These are phyloP conservation scores for Pontederia paniculata DNA, from an alignment of 176 grass and related monocot species.

Conservation along the genomic window DNA sequence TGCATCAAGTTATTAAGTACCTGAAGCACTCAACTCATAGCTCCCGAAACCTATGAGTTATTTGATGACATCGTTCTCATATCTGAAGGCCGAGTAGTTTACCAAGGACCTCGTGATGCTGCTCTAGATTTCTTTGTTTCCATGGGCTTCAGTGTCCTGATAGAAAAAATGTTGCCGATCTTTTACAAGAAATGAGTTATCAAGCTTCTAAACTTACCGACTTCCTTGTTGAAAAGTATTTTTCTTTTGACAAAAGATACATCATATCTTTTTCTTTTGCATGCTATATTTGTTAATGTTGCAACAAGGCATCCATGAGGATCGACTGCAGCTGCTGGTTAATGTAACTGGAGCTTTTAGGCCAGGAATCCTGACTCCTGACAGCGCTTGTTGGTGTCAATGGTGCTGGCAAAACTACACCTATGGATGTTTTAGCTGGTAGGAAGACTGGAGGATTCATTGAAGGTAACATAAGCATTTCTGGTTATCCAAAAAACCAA, in stretches of 20 bases:
- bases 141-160: slow-evolving; percentile 97
- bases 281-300: slow-evolving; percentile 46
- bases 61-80: slow-evolving; percentile 96
- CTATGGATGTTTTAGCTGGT: slow-evolving; percentile 93
- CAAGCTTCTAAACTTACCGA: background rate
- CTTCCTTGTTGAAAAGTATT: slow-evolving; percentile 6
- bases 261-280: slow-evolving; percentile 3
- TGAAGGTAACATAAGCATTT: slow-evolving; percentile 76
- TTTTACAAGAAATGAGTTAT: slow-evolving; percentile 84
- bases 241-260: background rate
- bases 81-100: slow-evolving; percentile 88
- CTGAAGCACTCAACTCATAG: too few relatives aligned
- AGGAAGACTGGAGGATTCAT: slow-evolving; percentile 77
- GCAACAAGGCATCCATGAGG: slow-evolving; percentile 55
- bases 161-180: slow-evolving; percentile 93
- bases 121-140: slow-evolving; percentile 70
- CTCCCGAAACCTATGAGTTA: slow-evolving; percentile 91
- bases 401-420: slow-evolving; percentile 90
- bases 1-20: slow-evolving; percentile 81
- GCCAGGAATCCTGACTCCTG: slow-evolving; percentile 62
- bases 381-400: slow-evolving; percentile 86
- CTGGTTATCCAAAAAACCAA: slow-evolving; percentile 84
- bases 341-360: slow-evolving; percentile 88
- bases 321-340: slow-evolving; percentile 62
- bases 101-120: slow-evolving; percentile 73